Base-by-base conservation (phyloP, 768 basidiomycete genomes). In the Leucosporidium scottii region DNA sequence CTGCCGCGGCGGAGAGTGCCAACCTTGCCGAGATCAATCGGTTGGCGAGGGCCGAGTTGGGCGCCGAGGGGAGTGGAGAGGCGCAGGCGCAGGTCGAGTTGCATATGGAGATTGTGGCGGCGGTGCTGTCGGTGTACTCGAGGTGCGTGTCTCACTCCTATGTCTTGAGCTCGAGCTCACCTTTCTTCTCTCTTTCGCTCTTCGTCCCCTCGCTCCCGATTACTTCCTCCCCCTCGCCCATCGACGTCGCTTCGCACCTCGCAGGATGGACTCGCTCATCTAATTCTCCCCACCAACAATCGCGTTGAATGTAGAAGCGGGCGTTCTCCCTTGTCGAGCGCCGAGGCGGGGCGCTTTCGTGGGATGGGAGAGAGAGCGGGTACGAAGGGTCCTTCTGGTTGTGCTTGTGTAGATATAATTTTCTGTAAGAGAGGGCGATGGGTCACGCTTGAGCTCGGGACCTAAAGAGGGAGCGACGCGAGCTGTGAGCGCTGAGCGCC, bases 61-160 rank as follows among this genome's bases (percentile, higher is more conserved):
- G 39, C 15, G 39, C 39, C 15, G 39, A 51, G 15, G 71, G 67
- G 10, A 36, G 61, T 3, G 59, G 54, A 5, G 44, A 54, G 48
- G 68, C 64, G 44, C 79, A 78, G 48, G 77, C 75, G 36, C 73
- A 76, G 68, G 77, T 78, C 65, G 94, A 98, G 78, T 78, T 88
- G 55, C 86, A 86, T 56, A 90, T 96, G 73, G 96, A 99, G 81
- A 82, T 97, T 61, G 81, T 98, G 15, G 90, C 91, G 8, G 92
- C 91, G 0, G 93, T 97, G 47, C 79, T 98, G 68, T 92, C 96
- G 80, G 93, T 97, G 55, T 84, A 96, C 71, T 88, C 88, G 61
- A 89, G 92, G 78, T 84, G 97, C 79, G 69, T 61, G 51, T 25
- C 50, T 62, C 20, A 34, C 23, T 53, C 49, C 15, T 34, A 6